Percentiles rank a stretch among this genome's conserved stretches.
Conservation (phyloP, 257 asterid species). For the Gentiana straminea region DNA sequence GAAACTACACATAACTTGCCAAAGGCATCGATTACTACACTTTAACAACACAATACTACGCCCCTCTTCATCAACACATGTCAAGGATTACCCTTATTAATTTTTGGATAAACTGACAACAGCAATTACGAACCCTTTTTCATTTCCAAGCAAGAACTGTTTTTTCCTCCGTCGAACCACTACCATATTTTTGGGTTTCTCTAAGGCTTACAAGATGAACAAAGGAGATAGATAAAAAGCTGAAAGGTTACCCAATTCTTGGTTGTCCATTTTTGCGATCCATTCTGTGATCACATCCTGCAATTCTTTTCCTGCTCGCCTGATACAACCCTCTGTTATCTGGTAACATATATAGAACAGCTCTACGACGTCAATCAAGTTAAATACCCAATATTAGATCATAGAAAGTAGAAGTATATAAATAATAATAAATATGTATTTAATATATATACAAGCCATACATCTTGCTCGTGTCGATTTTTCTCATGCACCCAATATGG, state of each 20-base stretch:
- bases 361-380: not conserved
- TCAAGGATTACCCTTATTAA: no score
- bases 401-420: conserved; percentile 5
- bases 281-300: conserved; percentile 84
- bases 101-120: no score
- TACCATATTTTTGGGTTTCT: no score
- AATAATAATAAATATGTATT: not conserved
- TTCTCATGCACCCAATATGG: conserved; percentile 84
- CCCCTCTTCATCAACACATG: no score
- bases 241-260: conserved; percentile 52
- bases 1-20: no score
- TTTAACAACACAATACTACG: no score
- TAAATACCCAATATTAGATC: not conserved
- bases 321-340: conserved; percentile 80
- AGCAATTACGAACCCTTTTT: no score
- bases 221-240: no score
- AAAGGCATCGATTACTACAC: no score
- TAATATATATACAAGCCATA: conserved; percentile 13
- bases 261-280: conserved; percentile 49
- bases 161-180: no score
- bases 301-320: conserved; percentile 61
- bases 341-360: conserved; percentile 13
- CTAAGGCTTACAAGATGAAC: no score
- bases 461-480: conserved; percentile 87
- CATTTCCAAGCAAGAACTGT: no score